Base-by-base conservation (phyloP, 2,329 filamentous ascomycete species). In the Beauveria scarabaeidicola region DNA sequence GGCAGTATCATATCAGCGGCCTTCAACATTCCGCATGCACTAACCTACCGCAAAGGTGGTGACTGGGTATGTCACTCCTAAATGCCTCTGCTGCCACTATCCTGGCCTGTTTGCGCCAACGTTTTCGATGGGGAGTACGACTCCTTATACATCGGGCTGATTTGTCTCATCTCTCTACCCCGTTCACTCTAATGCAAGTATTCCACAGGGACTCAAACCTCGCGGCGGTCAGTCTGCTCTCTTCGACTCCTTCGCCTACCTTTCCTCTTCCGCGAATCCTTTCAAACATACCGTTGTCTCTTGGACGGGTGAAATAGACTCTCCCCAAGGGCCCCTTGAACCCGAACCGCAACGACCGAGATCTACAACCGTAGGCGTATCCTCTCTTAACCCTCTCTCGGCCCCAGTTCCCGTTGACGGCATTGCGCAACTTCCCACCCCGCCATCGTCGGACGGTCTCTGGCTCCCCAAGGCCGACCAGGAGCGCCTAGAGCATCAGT, bases 211-310 rank as follows among this genome's bases (percentile, higher is more conserved):
- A 69, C 77, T 97, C 59, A 85, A 84, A 66, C 79, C 85, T 62
- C 89, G 92, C 27, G 88, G 88, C 62, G 93, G 93, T 59, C 93
- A 92, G 61, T 97, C 93, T 13, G 91, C 93, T 17, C 81, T 97
- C 38, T 95, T 95, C 74, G 91, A 97, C 72, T 92, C 91, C 10
- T 91, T 97, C 69, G 84, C 87, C 59, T 87, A 95, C 73, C 84
- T 97, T 48, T 90, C 91, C 3, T 95, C 91, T n/a, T 80, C 88
- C 59, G 81, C 88, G 47, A 87, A 88, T 2, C 86, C 88, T 21
- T 97, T 92, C 92, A 90, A 91, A 67, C 93, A 97, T 75, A 94
- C 87, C 1, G 82, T 97, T 6, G 89, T 97, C 57, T 92, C 91
- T 50, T 97, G 93, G 93, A 96, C 93, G 3, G 93, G 93, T 61